phyloP scores from a whole-genome alignment of 441 rosid genomes.

The Erodium moschatum region DNA sequence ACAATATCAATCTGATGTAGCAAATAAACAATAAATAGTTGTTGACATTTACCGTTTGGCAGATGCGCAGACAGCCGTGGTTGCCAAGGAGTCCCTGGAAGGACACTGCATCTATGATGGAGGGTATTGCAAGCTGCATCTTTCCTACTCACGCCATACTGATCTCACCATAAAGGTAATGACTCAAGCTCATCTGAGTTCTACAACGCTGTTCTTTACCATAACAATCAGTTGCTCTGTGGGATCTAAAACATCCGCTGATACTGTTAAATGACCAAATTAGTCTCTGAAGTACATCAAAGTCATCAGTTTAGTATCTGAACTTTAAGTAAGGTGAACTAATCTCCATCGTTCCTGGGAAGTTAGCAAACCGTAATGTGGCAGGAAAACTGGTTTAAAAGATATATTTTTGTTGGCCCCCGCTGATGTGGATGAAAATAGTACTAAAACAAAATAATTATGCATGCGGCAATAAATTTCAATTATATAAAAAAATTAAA shows the following conservation, averaged over 20 bases:
- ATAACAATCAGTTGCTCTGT: background rate
- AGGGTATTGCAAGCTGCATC: slow-evolving; percentile 94
- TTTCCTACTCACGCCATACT: slow-evolving; percentile 85
- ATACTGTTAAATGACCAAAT: background rate
- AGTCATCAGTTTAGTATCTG: too few relatives aligned
- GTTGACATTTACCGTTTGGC: slow-evolving; percentile 25
- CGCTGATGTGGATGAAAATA: too few relatives aligned
- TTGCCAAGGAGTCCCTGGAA: slow-evolving; percentile 92
- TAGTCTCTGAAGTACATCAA: too few relatives aligned
- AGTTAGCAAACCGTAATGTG: too few relatives aligned
- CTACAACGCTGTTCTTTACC: background rate
- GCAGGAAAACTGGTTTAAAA: too few relatives aligned
- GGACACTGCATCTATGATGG: slow-evolving; percentile 98
- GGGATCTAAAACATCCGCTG: background rate
- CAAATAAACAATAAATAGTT: background rate
- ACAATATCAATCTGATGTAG: too few relatives aligned
- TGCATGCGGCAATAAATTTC: too few relatives aligned
- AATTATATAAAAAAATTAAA: too few relatives aligned
- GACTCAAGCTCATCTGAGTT: background rate
- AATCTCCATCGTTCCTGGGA: too few relatives aligned
- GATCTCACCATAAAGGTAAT: slow-evolving; percentile 93
- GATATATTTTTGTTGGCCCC: too few relatives aligned
- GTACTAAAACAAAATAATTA: too few relatives aligned
- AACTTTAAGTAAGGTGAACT: too few relatives aligned
- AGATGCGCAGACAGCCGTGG: slow-evolving; percentile 91